A percentile compares a stretch with the other conserved stretches of the same genome.
phyloP scores from a whole-genome alignment of 176 grass and related monocot genomes.

The Areca catechu region DNA sequence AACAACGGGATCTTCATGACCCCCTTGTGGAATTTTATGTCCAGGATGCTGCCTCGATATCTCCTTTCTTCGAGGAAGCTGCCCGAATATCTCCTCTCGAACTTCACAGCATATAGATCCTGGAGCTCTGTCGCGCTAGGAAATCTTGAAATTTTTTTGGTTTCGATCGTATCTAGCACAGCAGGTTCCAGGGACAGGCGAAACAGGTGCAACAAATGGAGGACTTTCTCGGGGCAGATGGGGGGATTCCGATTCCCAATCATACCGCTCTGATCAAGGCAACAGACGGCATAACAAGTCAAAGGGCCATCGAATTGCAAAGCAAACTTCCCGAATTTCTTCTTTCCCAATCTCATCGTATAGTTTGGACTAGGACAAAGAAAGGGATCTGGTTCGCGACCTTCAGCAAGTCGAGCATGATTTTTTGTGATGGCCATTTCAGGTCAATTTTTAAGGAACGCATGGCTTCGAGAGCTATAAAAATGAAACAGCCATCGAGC shows the following conservation, averaged over 20 bases:
- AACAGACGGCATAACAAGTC: no score
- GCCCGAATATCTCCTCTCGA: conserved; percentile 1
- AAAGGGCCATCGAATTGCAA: no score
- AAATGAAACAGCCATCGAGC: conserved; percentile 43
- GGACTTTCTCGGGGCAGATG: not conserved
- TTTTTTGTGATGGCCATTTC: conserved; percentile 29
- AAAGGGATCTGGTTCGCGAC: conserved; percentile 58
- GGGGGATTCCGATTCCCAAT: no score
- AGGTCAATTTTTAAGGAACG: not conserved
- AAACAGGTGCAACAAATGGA: conserved; percentile 41
- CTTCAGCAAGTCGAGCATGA: conserved; percentile 41
- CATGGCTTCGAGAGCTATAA: conserved; percentile 29
- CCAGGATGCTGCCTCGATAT: conserved; percentile 22
- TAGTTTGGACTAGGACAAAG: conserved; percentile 2
- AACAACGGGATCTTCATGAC: conserved; percentile 18
- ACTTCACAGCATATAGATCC: conserved; percentile 23
- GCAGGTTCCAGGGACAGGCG: conserved; percentile 35
- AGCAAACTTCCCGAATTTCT: no score
- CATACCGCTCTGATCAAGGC: no score
- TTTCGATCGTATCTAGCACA: no score
- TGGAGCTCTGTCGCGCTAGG: conserved; percentile 27
- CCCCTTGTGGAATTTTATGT: conserved; percentile 39
- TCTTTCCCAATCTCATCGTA: no score
- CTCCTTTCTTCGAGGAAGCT: no score
- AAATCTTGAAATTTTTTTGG: no score